Evolutionary conservation across 1,284 basidiomycete species (phyloP), one percentile per base, ranked within the genome.

Genomic region (Ustilago vetiveriae): DNA sequence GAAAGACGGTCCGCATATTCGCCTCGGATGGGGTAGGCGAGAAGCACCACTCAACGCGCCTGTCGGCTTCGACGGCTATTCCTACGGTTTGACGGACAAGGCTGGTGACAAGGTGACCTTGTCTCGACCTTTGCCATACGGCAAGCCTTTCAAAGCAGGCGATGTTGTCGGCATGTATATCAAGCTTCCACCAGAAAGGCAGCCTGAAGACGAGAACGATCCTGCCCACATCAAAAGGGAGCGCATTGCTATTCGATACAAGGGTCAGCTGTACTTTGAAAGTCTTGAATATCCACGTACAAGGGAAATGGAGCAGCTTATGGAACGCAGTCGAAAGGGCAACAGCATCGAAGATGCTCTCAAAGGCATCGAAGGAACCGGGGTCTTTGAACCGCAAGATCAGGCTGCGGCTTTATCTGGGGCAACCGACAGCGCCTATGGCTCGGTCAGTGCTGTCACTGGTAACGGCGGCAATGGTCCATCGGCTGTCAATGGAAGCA

Each of bases 191-290:
- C 85, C 47, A 9, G 40, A 37, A 4, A 41, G 50, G 7, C 36
- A 40, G 24, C 55, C 68, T 17, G 9, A 44, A 21, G 60, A 59
- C 53, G 51, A 58, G 17, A 45, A 62, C 14, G 72, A 75, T 32
- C 65, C 72, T 10, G 46, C 54, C 11, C 69, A 78, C 44, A 75
- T 82, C 49, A 60, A 58, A n/a, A 51, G 78, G 21, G 80, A 81
- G 21, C 70, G 76, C 3, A 64, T 82, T 51, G 88, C 94, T 2
- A 95, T 99, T 79, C 90, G 92, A 55, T 92, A 93, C 84, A 94
- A 94, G 82, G 92, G 91, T n/a, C 92, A 95, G 82, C 89, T 92
- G 65, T 95, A 96, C 82, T 98, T 97, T 82, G 96, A 99, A 83
- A 90, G 89, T 66, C 86, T 93, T 70, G 95, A 98, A 82, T 98